Conservation (phyloP, 2,329 filamentous ascomycete genomes). For the Aphanocladium album region DNA sequence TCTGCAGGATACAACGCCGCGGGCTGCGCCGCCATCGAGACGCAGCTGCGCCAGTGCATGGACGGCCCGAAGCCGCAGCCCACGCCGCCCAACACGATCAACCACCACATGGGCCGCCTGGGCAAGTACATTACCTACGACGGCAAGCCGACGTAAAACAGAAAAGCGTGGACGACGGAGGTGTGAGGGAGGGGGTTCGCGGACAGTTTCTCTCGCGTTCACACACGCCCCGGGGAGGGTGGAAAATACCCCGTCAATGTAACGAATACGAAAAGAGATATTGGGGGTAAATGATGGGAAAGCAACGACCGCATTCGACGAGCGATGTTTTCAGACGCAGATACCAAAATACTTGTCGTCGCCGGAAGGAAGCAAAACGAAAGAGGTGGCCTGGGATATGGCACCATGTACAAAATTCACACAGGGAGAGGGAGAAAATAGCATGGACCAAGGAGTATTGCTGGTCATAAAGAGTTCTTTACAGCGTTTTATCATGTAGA, state of each 20-base stretch:
- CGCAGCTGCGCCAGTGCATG: constrained; percentile 66
- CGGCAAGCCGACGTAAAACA: constrained; percentile 29
- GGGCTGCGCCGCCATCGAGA: constrained; percentile 56
- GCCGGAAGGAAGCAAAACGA: background rate
- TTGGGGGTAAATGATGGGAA: background rate
- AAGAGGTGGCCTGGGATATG: background rate
- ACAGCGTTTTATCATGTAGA: constrained; percentile 1
- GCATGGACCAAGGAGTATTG: background rate
- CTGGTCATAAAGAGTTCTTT: background rate
- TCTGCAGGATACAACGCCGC: constrained; percentile 64
- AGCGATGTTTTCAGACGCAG: too few relatives aligned
- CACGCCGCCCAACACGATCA: constrained; percentile 69
- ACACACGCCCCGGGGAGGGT: too few relatives aligned
- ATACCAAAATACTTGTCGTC: background rate
- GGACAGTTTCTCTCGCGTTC: too few relatives aligned
- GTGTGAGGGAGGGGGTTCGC: background rate
- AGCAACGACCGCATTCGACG: background rate
- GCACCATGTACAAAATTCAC: constrained; percentile 3
- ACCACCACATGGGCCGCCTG: constrained; percentile 83
- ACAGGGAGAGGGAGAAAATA: background rate
- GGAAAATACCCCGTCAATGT: too few relatives aligned
- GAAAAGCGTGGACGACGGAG: background rate
- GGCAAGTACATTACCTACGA: constrained; percentile 59
- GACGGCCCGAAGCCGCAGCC: constrained; percentile 60
- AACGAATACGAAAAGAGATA: background rate